phyloP scores from a whole-genome alignment of 1,284 basidiomycete species.

The Microbotryum lychnidis-dioicae region DNA sequence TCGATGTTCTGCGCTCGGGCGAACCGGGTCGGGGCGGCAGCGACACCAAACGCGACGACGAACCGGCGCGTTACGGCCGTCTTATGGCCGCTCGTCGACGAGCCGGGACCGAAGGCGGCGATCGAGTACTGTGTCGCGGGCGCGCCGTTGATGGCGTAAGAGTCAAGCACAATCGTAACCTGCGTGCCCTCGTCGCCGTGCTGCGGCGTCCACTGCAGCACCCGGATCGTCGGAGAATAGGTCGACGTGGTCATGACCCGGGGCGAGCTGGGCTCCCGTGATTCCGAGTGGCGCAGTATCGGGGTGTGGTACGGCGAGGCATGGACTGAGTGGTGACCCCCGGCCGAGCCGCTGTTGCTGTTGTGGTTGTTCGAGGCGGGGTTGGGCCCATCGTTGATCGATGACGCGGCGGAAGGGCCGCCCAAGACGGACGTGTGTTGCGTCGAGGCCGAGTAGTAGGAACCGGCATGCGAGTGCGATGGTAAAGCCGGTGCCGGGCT shows the following conservation, averaged over 20 bases:
- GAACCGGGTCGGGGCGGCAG: constrained; percentile 14
- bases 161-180: constrained; percentile 28
- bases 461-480: too few species aligned
- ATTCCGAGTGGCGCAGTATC: too few species aligned
- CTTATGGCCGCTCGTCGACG: constrained; percentile 1
- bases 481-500: too few species aligned
- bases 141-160: constrained; percentile 13
- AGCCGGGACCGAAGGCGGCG: constrained; percentile 11
- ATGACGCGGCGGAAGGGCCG: too few species aligned
- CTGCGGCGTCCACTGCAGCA: constrained; percentile 30
- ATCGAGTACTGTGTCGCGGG: constrained; percentile 3
- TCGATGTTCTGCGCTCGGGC: constrained; percentile 25
- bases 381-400: too few species aligned
- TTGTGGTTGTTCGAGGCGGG: too few species aligned
- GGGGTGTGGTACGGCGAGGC: too few species aligned
- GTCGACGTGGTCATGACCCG: neutral
- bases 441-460: too few species aligned
- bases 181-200: constrained; percentile 26
- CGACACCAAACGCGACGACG: constrained; percentile 19
- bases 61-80: constrained; percentile 16
- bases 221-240: constrained; percentile 15
- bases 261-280: too few species aligned
- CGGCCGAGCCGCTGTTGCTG: too few species aligned
- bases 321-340: too few species aligned
- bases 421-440: too few species aligned